These are phyloP conservation scores for Tylopilus felleus DNA, from an alignment of 768 basidiomycete species.

Conservation along the genomic window DNA sequence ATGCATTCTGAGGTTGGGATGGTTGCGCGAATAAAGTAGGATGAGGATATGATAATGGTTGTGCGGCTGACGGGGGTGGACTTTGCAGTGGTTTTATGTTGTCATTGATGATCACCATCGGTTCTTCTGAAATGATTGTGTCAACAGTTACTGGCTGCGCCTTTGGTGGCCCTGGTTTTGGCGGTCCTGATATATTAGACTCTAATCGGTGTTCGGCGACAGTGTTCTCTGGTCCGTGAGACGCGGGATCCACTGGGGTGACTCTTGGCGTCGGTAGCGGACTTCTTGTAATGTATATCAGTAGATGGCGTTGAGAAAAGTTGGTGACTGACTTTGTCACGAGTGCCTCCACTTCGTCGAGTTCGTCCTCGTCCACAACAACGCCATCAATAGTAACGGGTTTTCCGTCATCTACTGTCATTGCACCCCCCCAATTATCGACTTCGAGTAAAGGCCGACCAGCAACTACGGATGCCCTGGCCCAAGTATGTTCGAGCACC, in stretches of 20 bases:
- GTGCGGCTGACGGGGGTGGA: conserved; percentile 4
- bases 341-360: conserved; percentile 36
- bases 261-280: conserved; percentile 60
- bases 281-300: conserved; percentile 43
- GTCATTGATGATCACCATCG: background rate
- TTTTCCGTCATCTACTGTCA: conserved; percentile 32
- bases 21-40: conserved; percentile 11
- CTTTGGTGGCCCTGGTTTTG: background rate
- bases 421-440: conserved; percentile 52
- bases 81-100: background rate
- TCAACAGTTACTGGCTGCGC: background rate
- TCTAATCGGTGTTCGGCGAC: conserved; percentile 1
- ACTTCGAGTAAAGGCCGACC: conserved; percentile 43
- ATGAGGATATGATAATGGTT: conserved; percentile 11
- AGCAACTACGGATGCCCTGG: conserved; percentile 40
- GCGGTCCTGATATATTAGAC: background rate
- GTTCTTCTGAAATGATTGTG: conserved; percentile 1
- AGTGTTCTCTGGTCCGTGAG: conserved; percentile 11
- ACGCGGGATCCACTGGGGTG: conserved; percentile 42
- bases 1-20: conserved; percentile 20
- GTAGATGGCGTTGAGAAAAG: conserved; percentile 8
- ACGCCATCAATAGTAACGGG: conserved; percentile 34
- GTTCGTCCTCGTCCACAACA: conserved; percentile 35
- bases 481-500: conserved; percentile 56
- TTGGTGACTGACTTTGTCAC: conserved; percentile 43